Evolutionary conservation across 768 basidiomycete species (phyloP).

Genomic region (Tubosaeta sp.): DNA sequence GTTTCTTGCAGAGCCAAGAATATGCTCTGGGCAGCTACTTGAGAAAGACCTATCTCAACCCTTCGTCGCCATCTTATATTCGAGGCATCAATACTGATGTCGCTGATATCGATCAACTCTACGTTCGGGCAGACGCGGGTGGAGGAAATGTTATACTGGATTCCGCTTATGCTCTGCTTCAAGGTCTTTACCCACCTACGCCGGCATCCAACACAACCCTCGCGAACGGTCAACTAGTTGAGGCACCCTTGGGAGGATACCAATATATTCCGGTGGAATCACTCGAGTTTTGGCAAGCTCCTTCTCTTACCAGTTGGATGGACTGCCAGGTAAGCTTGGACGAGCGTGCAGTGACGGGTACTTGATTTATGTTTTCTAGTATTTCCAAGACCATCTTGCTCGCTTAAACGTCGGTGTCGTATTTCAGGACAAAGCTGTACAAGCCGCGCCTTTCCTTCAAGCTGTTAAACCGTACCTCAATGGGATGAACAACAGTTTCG

Average conservation of each 20-base stretch:
- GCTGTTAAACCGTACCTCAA: conserved; percentile 63
- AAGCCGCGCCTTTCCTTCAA: conserved; percentile 62
- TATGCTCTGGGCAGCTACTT: conserved; percentile 56
- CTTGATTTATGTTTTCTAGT: conserved; percentile 10
- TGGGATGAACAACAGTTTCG: conserved; percentile 56
- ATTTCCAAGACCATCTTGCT: conserved; percentile 23
- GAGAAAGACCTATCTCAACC: conserved; percentile 60
- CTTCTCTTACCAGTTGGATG: conserved; percentile 78
- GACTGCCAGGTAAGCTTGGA: conserved; percentile 42
- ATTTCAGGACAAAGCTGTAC: conserved; percentile 54
- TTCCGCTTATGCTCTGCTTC: conserved; percentile 76
- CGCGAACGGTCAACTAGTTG: conserved; percentile 66
- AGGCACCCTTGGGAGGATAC: conserved; percentile 77
- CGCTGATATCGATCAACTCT: conserved; percentile 64
- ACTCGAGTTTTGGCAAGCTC: conserved; percentile 54
- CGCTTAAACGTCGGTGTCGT: conserved; percentile 23
- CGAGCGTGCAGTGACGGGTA: not conserved
- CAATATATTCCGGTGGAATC: conserved; percentile 66
- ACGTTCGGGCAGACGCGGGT: conserved; percentile 74
- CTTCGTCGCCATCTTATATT: conserved; percentile 60
- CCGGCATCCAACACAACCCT: conserved; percentile 59
- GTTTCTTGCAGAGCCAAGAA: conserved; percentile 40
- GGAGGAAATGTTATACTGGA: conserved; percentile 79
- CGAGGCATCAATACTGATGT: conserved; percentile 61
- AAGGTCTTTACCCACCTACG: conserved; percentile 81